Percentiles rank a stretch among this genome's conserved stretches.
phyloP scores from a whole-genome alignment of 2,329 filamentous ascomycete genomes.

The Fusarium musae region DNA sequence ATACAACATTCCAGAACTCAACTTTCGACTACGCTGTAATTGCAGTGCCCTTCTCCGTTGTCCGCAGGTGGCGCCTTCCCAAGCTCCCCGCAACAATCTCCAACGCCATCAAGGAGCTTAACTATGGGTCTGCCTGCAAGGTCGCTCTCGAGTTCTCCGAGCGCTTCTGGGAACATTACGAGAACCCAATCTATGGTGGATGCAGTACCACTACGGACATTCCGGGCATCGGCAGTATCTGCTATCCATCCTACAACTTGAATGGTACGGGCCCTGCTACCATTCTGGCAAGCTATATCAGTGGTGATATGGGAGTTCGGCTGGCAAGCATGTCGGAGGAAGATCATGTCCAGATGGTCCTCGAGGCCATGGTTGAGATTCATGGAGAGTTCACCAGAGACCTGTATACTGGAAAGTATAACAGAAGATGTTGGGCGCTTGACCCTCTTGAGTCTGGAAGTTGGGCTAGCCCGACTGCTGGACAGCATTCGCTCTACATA shows the following conservation, averaged over 20 bases:
- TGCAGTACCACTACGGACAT: conserved; percentile 10
- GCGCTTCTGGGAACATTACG: conserved; percentile 14
- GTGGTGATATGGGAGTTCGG: conserved; percentile 9
- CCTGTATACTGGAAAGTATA: conserved; percentile 3
- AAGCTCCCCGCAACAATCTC: conserved; percentile 2
- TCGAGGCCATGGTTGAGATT: conserved; percentile 4
- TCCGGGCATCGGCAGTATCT: neutral
- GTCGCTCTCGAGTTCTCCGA: conserved; percentile 8
- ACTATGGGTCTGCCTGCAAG: conserved; percentile 3
- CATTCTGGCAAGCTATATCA: conserved; percentile 8
- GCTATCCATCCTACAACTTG: conserved; percentile 11
- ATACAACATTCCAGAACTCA: conserved; percentile 1
- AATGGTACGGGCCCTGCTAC: neutral
- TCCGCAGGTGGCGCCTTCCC: neutral
- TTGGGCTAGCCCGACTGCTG: conserved; percentile 9
- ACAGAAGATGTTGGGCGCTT: conserved; percentile 14
- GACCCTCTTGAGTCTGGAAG: conserved; percentile 17
- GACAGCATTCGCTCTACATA: conserved; percentile 15
- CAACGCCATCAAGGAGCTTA: conserved; percentile 10
- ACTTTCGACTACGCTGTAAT: conserved; percentile 1
- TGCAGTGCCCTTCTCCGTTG: conserved; percentile 2
- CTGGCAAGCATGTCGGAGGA: conserved; percentile 3
- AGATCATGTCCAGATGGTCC: conserved; percentile 3
- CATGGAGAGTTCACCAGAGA: neutral
- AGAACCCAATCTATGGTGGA: neutral